Conservation (phyloP, 306 rosid genomes). For the Dalbergia oliveri region DNA sequence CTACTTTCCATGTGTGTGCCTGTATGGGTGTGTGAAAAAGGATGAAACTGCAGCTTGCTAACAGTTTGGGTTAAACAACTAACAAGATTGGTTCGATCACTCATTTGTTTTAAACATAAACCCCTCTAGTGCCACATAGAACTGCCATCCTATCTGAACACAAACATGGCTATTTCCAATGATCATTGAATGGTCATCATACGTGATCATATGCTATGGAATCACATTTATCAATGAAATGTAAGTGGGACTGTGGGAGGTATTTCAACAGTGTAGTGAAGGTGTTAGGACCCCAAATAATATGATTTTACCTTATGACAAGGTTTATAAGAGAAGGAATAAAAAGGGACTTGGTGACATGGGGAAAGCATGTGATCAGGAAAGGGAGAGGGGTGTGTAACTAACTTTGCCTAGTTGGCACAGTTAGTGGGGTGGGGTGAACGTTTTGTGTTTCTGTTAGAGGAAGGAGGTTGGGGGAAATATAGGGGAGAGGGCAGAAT, state of each 20-base stretch:
- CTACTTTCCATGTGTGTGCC: background rate
- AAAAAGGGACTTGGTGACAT: too few species aligned
- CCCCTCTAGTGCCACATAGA: constrained; percentile 8
- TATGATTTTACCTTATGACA: too few species aligned
- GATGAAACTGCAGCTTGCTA: constrained; percentile 3
- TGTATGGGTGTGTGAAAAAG: background rate
- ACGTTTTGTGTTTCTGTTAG: too few species aligned
- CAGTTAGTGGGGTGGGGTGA: too few species aligned
- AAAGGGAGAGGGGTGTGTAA: too few species aligned
- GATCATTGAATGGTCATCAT: constrained; percentile 21
- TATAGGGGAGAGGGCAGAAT: too few species aligned
- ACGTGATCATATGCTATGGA: background rate
- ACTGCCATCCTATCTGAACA: constrained; percentile 2
- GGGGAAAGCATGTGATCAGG: too few species aligned
- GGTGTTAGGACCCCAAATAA: too few species aligned
- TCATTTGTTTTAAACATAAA: constrained; percentile 5
- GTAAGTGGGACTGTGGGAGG: background rate
- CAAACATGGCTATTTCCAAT: background rate
- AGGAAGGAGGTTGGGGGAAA: too few species aligned
- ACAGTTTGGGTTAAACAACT: background rate
- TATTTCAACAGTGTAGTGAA: constrained; percentile 2
- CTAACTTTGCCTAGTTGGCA: too few species aligned
- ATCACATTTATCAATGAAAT: background rate
- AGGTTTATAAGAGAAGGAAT: too few species aligned
- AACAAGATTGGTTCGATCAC: constrained; percentile 14